These are phyloP conservation scores for Aquilaria sinensis DNA, from an alignment of 345 rosid genomes.

Conservation along the genomic window DNA sequence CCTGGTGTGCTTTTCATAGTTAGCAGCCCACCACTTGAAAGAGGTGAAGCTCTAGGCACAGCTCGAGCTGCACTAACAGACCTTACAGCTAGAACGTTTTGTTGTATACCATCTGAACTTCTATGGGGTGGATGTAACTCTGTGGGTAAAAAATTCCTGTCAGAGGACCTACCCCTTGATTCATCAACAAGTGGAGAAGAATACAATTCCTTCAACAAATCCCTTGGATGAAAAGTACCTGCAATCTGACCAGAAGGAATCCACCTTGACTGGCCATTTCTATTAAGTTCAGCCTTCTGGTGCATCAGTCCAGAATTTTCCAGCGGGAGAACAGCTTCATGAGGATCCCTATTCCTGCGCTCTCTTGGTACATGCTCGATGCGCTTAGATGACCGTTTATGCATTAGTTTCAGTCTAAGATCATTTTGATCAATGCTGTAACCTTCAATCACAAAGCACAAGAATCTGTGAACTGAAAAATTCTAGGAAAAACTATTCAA, in stretches of 20 bases:
- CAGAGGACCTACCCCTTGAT: slow-evolving; percentile 26
- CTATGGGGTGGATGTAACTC: slow-evolving; percentile 17
- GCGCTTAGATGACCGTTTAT: slow-evolving; percentile 7
- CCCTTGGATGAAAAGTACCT: slow-evolving; percentile 9
- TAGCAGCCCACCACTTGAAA: slow-evolving; percentile 1
- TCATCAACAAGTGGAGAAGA: slow-evolving; percentile 18
- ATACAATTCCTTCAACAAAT: slow-evolving; percentile 16
- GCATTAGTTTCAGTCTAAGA: slow-evolving; percentile 28
- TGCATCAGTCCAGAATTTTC: slow-evolving; percentile 10
- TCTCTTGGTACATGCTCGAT: slow-evolving; percentile 4
- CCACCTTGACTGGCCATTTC: slow-evolving; percentile 17
- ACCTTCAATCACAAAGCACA: slow-evolving; percentile 22
- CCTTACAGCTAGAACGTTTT: slow-evolving; percentile 12
- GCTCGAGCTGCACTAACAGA: slow-evolving; percentile 10
- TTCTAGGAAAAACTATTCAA: not conserved
- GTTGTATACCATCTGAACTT: slow-evolving; percentile 17
- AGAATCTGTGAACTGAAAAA: slow-evolving; percentile 11
- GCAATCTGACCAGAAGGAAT: not conserved
- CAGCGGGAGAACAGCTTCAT: slow-evolving; percentile 8
- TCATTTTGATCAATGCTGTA: slow-evolving; percentile 24
- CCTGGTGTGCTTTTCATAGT: slow-evolving; percentile 2
- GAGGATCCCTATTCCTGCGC: slow-evolving; percentile 3
- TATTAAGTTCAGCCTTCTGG: slow-evolving; percentile 12
- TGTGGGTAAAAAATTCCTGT: slow-evolving; percentile 10
- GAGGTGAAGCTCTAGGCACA: not conserved